Conservation (phyloP, 1,284 basidiomycete species). For the Omphalotus olearius region DNA sequence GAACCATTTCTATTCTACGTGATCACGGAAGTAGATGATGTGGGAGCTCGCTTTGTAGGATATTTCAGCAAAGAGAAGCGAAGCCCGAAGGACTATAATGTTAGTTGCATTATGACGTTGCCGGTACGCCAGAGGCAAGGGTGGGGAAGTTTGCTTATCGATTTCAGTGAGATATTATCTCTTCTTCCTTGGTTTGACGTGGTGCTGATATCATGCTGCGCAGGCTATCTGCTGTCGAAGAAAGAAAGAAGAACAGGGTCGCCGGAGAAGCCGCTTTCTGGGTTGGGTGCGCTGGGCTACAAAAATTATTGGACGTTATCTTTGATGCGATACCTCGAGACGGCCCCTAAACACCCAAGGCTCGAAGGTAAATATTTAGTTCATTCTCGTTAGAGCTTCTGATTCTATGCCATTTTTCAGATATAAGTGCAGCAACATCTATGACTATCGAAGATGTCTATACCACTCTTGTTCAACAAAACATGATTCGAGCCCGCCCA, state of each 20-base stretch:
- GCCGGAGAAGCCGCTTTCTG: constrained; percentile 91
- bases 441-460: constrained; percentile 92
- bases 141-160: constrained; percentile 94
- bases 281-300: constrained; percentile 88
- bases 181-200: constrained; percentile 2
- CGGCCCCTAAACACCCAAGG: constrained; percentile 53
- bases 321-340: constrained; percentile 79
- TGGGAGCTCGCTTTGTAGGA: constrained; percentile 92
- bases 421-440: constrained; percentile 83
- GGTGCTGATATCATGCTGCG: neutral
- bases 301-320: constrained; percentile 93
- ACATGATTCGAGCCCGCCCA: constrained; percentile 69
- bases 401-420: constrained; percentile 29
- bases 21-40: constrained; percentile 88
- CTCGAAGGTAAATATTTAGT: constrained; percentile 59
- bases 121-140: constrained; percentile 93
- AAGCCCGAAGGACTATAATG: constrained; percentile 92
- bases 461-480: constrained; percentile 70
- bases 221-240: constrained; percentile 94
- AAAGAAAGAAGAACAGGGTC: constrained; percentile 88
- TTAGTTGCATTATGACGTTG: constrained; percentile 99
- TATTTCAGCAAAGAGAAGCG: constrained; percentile 99
- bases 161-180: constrained; percentile 78
- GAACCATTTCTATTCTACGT: constrained; percentile 99
- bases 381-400: constrained; percentile 6